Evolutionary conservation across 2,329 filamentous ascomycete genomes (phyloP).

Genomic region (Ascochyta clinopodiicola): DNA sequence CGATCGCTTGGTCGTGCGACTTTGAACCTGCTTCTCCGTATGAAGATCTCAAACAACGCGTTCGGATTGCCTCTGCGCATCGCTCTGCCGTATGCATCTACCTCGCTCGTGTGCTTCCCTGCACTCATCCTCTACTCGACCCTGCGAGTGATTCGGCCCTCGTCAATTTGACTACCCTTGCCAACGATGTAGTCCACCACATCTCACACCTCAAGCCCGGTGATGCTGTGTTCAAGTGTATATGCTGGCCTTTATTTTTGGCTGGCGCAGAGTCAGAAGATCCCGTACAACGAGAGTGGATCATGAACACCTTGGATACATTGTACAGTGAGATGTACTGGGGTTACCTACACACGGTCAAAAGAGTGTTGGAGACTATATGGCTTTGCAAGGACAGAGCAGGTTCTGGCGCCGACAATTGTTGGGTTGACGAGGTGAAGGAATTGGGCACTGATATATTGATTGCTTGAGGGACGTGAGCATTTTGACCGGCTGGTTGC

Average conservation of each 20-base stretch:
- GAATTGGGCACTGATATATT: conserved; percentile 40
- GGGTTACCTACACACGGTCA: conserved; percentile 47
- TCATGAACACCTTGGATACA: conserved; percentile 54
- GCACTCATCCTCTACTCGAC: conserved; percentile 49
- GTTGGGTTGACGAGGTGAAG: conserved; percentile 46
- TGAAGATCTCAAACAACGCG: conserved; percentile 44
- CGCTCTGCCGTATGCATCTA: conserved; percentile 51
- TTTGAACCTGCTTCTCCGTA: conserved; percentile 43
- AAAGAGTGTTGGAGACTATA: conserved; percentile 43
- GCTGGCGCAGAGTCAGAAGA: conserved; percentile 63
- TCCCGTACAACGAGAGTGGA: conserved; percentile 57
- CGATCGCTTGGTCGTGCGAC: conserved; percentile 38
- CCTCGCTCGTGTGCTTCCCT: conserved; percentile 42
- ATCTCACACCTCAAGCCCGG: conserved; percentile 57
- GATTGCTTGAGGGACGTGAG: conserved; percentile 32
- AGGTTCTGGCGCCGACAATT: conserved; percentile 31
- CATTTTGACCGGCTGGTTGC: too few species aligned
- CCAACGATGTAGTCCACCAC: conserved; percentile 59
- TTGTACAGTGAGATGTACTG: conserved; percentile 47
- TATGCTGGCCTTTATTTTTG: conserved; percentile 66
- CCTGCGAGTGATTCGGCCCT: conserved; percentile 47
- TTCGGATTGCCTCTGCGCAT: conserved; percentile 48
- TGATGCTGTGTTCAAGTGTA: conserved; percentile 65
- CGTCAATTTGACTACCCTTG: conserved; percentile 48
- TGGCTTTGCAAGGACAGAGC: conserved; percentile 42